Evolutionary conservation across 148 eudicot genomes (phyloP).

Genomic region (Euryodendron excelsum): DNA sequence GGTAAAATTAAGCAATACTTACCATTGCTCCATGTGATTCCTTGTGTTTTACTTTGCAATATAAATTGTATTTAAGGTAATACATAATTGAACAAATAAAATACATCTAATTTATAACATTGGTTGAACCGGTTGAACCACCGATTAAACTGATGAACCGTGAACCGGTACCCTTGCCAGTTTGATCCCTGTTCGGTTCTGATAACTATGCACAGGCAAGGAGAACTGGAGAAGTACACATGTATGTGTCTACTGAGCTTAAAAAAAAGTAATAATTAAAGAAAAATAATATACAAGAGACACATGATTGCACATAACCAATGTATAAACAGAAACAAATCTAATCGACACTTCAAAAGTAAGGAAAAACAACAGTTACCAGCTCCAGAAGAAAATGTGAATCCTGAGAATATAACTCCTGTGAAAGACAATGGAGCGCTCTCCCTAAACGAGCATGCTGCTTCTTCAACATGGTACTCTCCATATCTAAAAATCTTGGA

Average conservation of each 20-base stretch:
- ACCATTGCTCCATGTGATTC: too few relatives aligned
- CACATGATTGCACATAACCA: background rate
- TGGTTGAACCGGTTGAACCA: too few relatives aligned
- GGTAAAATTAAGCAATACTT: too few relatives aligned
- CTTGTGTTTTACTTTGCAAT: too few relatives aligned
- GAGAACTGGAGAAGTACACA: background rate
- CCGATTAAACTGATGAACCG: too few relatives aligned
- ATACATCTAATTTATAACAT: too few relatives aligned
- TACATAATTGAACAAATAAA: too few relatives aligned
- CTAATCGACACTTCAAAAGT: background rate
- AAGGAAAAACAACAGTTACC: conserved; percentile 37
- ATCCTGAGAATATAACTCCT: conserved; percentile 92
- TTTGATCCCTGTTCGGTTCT: too few relatives aligned
- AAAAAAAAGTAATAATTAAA: background rate
- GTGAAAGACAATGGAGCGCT: conserved; percentile 95
- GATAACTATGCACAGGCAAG: too few relatives aligned
- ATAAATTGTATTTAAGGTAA: too few relatives aligned
- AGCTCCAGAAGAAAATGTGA: conserved; percentile 95
- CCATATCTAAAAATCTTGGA: conserved; percentile 48
- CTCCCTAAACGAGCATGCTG: conserved; percentile 97
- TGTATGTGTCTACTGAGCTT: background rate
- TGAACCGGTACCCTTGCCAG: too few relatives aligned
- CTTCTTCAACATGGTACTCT: conserved; percentile 67
- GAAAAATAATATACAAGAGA: background rate
- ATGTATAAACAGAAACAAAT: background rate